phyloP scores from a whole-genome alignment of 208 protist genomes.

The Leishmania amazonensis region DNA sequence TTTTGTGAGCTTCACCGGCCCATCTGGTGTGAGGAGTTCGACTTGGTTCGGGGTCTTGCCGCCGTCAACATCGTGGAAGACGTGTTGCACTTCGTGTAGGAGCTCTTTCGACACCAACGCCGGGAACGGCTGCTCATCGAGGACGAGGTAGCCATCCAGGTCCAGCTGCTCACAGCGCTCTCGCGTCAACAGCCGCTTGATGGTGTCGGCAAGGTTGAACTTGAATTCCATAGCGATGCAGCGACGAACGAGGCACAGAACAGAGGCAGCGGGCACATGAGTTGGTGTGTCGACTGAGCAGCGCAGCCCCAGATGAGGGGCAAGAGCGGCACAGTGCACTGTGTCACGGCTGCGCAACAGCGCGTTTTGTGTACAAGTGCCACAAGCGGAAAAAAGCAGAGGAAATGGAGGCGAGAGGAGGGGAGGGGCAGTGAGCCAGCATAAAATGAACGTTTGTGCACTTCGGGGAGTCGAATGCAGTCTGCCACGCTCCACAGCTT shows the following conservation, averaged over 20 bases:
- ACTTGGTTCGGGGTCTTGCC: conserved; percentile 42
- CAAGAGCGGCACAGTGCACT: background rate
- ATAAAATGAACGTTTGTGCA: background rate
- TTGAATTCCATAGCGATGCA: background rate
- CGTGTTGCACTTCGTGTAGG: conserved; percentile 33
- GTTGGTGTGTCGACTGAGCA: background rate
- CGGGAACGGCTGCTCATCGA: conserved; percentile 32
- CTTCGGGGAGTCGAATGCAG: background rate
- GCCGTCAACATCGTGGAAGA: conserved; percentile 40
- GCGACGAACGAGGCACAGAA: background rate
- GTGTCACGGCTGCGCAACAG: background rate
- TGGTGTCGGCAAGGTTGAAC: conserved; percentile 20
- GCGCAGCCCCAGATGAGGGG: background rate
- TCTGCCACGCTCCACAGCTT: background rate
- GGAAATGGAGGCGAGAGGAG: background rate
- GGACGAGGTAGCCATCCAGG: conserved; percentile 39
- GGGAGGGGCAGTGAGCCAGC: background rate
- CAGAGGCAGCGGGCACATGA: background rate
- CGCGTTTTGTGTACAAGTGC: background rate
- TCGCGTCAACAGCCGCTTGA: conserved; percentile 32
- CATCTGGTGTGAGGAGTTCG: conserved; percentile 44
- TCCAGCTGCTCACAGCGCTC: conserved; percentile 43
- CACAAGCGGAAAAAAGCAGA: background rate
- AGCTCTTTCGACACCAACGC: conserved; percentile 23
- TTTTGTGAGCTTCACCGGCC: conserved; percentile 49